Percentiles rank a stretch among this genome's conserved stretches.
phyloP scores from a whole-genome alignment of 2,329 filamentous ascomycete genomes.

The Pyrenophora tritici-repentis region DNA sequence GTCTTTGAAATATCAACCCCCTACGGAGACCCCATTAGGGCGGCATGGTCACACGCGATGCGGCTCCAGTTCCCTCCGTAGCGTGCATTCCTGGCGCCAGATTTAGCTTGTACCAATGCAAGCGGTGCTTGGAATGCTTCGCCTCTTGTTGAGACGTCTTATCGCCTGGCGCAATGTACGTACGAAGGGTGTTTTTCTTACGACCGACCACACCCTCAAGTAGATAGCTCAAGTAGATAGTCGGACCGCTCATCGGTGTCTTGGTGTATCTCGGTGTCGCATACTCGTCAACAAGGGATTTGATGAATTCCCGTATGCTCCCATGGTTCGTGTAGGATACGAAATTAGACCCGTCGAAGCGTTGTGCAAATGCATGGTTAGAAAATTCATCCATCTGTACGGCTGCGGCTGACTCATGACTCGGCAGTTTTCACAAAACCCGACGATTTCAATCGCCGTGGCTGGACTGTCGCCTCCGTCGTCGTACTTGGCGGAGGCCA shows the following conservation, averaged over 20 bases:
- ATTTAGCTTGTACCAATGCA: slow-evolving; percentile 55
- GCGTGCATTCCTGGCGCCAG: slow-evolving; percentile 10
- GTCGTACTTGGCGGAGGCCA: slow-evolving; percentile 77
- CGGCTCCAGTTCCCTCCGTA: slow-evolving; percentile 52
- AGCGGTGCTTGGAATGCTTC: slow-evolving; percentile 50
- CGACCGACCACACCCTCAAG: slow-evolving; percentile 50
- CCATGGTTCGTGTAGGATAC: slow-evolving; percentile 74
- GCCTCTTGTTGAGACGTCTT: slow-evolving; percentile 16
- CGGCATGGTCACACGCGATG: slow-evolving; percentile 17
- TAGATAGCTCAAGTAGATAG: slow-evolving; percentile 65
- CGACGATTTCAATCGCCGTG: slow-evolving; percentile 69
- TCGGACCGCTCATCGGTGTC: slow-evolving; percentile 35
- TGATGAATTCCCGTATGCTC: slow-evolving; percentile 22
- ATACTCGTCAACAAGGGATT: too few relatives aligned
- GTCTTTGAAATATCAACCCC: neutral
- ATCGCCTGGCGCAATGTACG: too few relatives aligned
- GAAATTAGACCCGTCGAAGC: slow-evolving; percentile 78
- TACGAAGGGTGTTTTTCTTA: too few relatives aligned
- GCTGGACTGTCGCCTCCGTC: slow-evolving; percentile 72
- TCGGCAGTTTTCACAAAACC: slow-evolving; percentile 77
- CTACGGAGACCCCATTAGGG: slow-evolving; percentile 21
- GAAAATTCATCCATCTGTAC: slow-evolving; percentile 93
- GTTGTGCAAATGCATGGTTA: slow-evolving; percentile 72
- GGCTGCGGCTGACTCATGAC: slow-evolving; percentile 75
- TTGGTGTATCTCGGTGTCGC: too few relatives aligned